Percentiles rank a stretch among this genome's conserved stretches.
Evolutionary conservation across 1,284 basidiomycete genomes (phyloP).

Genomic region (Fomitopsis palustris): DNA sequence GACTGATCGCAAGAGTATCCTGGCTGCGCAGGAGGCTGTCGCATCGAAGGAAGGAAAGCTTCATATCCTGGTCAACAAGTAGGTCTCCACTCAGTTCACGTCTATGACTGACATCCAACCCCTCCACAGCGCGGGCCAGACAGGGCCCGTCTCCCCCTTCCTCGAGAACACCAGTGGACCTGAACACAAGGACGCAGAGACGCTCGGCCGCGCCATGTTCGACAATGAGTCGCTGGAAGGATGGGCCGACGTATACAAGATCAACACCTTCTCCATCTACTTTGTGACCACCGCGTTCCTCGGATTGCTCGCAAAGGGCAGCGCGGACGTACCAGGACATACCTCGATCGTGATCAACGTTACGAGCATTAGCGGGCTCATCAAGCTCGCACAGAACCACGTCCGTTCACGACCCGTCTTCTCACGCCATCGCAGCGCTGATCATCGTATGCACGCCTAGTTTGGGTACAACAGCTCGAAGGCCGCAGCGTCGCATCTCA

Average conservation of each 20-base stretch:
- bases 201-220: slow-evolving; percentile 63
- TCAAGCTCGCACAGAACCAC: slow-evolving; percentile 70
- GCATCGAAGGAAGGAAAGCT: slow-evolving; percentile 64
- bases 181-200: slow-evolving; percentile 56
- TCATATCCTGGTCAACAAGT: slow-evolving; percentile 83
- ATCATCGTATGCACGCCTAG: slow-evolving; percentile 31
- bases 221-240: slow-evolving; percentile 58
- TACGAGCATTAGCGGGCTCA: slow-evolving; percentile 69
- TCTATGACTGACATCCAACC: not conserved
- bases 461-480: slow-evolving; percentile 80
- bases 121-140: slow-evolving; percentile 60
- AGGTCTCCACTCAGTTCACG: slow-evolving; percentile 30
- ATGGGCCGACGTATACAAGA: slow-evolving; percentile 57
- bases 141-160: slow-evolving; percentile 59
- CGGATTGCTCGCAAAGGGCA: slow-evolving; percentile 69
- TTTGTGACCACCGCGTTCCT: slow-evolving; percentile 75
- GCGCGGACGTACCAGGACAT: slow-evolving; percentile 50
- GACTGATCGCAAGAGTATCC: slow-evolving; percentile 65
- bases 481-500: slow-evolving; percentile 70
- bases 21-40: slow-evolving; percentile 47
- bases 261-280: slow-evolving; percentile 71
- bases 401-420: slow-evolving; percentile 36
- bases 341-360: slow-evolving; percentile 71
- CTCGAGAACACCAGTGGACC: slow-evolving; percentile 52
- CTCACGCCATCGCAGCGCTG: not conserved